Conservation (phyloP, 2,329 filamentous ascomycete species). For the Fusarium circinatum region DNA sequence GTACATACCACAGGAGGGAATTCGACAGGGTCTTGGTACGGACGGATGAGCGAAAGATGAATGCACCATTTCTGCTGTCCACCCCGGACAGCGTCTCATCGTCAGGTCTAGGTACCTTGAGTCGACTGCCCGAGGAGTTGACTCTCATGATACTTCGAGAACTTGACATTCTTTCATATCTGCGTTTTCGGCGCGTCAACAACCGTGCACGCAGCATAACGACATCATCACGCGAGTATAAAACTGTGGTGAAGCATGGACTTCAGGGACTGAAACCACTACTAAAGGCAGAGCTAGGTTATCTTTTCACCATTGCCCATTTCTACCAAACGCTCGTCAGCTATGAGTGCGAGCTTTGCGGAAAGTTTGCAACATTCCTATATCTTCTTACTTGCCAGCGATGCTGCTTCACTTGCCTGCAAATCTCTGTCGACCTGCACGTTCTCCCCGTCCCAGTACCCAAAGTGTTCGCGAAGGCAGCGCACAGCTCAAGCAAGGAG, state of each 20-base stretch:
- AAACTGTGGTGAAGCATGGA: not conserved
- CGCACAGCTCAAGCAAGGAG: not conserved
- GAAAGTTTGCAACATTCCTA: conserved; percentile 13
- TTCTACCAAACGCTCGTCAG: not conserved
- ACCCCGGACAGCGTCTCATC: not conserved
- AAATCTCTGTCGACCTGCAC: not conserved
- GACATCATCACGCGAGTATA: conserved; percentile 1
- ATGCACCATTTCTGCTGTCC: conserved; percentile 6
- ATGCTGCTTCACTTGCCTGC: conserved; percentile 19
- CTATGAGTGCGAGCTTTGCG: not conserved
- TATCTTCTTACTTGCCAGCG: conserved; percentile 6
- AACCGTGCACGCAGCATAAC: not conserved
- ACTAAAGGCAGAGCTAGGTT: not conserved
- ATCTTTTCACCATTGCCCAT: not conserved
- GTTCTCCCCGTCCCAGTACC: conserved; percentile 5
- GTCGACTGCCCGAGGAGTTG: not conserved
- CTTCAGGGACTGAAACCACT: conserved; percentile 12
- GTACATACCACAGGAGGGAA: conserved; percentile 17
- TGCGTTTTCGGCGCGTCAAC: conserved; percentile 4
- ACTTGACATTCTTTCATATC: conserved; percentile 13
- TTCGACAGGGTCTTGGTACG: conserved; percentile 9
- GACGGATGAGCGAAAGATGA: not conserved
- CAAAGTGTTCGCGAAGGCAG: not conserved
- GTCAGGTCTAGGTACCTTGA: not conserved
- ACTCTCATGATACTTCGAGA: not conserved